Evolutionary conservation across 2,329 filamentous ascomycete species (phyloP).

Genomic region (Calonectria naviculata): DNA sequence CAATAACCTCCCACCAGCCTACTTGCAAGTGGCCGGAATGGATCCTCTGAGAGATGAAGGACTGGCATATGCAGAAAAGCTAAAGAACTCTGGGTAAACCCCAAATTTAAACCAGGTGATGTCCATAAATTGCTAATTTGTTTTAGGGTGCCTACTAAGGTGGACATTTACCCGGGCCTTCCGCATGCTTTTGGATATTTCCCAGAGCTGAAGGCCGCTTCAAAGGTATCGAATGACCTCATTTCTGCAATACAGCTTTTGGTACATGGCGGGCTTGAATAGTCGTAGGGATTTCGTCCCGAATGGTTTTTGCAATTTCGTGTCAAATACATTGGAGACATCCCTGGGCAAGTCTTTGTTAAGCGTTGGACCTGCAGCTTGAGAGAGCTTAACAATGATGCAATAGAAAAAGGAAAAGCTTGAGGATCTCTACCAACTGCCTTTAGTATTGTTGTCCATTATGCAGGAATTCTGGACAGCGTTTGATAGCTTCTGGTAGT

Average conservation of each 20-base stretch:
- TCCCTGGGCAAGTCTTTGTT: too few species aligned
- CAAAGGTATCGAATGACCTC: background rate
- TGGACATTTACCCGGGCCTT: constrained; percentile 7
- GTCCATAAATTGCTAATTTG: background rate
- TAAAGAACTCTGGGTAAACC: background rate
- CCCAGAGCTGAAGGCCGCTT: background rate
- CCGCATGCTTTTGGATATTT: constrained; percentile 11
- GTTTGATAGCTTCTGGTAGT: too few species aligned
- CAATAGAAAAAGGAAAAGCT: too few species aligned
- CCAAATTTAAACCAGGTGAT: background rate
- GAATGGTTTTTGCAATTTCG: too few species aligned
- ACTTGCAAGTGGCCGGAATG: constrained; percentile 2
- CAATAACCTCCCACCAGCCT: constrained; percentile 1
- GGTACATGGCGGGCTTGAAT: background rate
- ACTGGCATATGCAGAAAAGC: background rate
- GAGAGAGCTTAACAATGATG: too few species aligned
- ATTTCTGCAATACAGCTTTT: background rate
- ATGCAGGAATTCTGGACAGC: too few species aligned
- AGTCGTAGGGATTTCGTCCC: background rate
- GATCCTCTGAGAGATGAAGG: constrained; percentile 10
- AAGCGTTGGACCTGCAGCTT: too few species aligned
- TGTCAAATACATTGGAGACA: too few species aligned
- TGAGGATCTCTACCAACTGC: too few species aligned
- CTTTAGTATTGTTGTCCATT: too few species aligned
- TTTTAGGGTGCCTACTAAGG: background rate